phyloP scores from a whole-genome alignment of 2,329 filamentous ascomycete genomes.

The Zalaria sp. region DNA sequence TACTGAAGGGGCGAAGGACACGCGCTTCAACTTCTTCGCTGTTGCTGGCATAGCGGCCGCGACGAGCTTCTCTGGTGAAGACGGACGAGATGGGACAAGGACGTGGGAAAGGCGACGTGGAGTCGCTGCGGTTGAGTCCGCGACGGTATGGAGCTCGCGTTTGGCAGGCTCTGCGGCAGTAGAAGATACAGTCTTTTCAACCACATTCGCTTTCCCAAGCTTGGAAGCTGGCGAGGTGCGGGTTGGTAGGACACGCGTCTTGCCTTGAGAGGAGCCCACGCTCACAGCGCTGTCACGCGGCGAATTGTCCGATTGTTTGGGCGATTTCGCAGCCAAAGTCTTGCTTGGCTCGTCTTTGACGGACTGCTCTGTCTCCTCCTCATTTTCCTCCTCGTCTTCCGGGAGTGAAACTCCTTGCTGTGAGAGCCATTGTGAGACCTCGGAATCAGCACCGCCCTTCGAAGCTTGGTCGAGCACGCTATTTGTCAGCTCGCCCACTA shows the following conservation, averaged over 20 bases:
- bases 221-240: not conserved
- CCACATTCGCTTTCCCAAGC: too few species aligned
- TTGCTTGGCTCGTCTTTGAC: slow-evolving; percentile 19
- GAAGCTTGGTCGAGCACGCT: slow-evolving; percentile 23
- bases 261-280: slow-evolving; percentile 1
- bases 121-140: not conserved
- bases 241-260: slow-evolving; percentile 3
- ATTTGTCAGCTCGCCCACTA: slow-evolving; percentile 25
- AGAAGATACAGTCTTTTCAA: too few species aligned
- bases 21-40: not conserved
- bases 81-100: not conserved
- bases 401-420: slow-evolving; percentile 16
- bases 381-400: slow-evolving; percentile 10
- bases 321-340: slow-evolving; percentile 6
- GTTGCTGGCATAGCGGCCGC: not conserved
- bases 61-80: not conserved
- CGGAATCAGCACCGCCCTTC: slow-evolving; percentile 12
- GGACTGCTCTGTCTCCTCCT: slow-evolving; percentile 15
- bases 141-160: too few species aligned
- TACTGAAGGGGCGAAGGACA: not conserved
- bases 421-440: slow-evolving; percentile 17
- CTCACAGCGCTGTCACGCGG: slow-evolving; percentile 8
- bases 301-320: slow-evolving; percentile 4
- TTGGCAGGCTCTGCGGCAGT: too few species aligned
- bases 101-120: not conserved